These are phyloP conservation scores for Letharia lupina DNA, from an alignment of 495 filamentous ascomycete species.

Conservation along the genomic window DNA sequence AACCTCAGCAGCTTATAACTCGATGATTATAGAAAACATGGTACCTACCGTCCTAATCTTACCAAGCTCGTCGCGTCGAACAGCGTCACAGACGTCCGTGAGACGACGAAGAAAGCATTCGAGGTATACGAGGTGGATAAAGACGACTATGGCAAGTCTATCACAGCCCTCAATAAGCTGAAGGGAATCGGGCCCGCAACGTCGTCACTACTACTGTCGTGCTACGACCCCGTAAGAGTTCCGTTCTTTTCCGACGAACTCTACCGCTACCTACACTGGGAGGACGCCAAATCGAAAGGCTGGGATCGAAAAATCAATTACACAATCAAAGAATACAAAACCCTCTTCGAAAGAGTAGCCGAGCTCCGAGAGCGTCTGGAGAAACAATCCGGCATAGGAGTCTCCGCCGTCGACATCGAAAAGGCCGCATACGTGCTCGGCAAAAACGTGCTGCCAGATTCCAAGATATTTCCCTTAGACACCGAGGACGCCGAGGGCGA, in stretches of 20 bases:
- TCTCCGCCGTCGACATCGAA: slow-evolving; percentile 49
- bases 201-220: slow-evolving; percentile 40
- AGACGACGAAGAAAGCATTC: slow-evolving; percentile 30
- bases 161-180: slow-evolving; percentile 31
- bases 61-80: slow-evolving; percentile 38
- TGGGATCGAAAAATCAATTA: slow-evolving; percentile 45
- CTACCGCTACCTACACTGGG: slow-evolving; percentile 38
- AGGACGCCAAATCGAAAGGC: slow-evolving; percentile 27
- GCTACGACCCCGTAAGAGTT: slow-evolving; percentile 27
- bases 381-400: slow-evolving; percentile 20
- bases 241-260: slow-evolving; percentile 50
- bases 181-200: slow-evolving; percentile 48
- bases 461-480: not conserved
- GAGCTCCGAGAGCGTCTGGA: slow-evolving; percentile 29
- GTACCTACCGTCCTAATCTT: slow-evolving; percentile 41
- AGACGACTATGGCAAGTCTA: slow-evolving; percentile 17
- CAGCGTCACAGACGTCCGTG: slow-evolving; percentile 20
- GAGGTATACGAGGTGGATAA: slow-evolving; percentile 6
- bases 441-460: slow-evolving; percentile 2
- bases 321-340: slow-evolving; percentile 38
- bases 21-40: slow-evolving; percentile 35
- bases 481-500: not conserved
- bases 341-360: slow-evolving; percentile 29
- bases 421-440: slow-evolving; percentile 46
- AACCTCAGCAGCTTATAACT: not conserved